These are phyloP conservation scores for Vitis labrusca DNA, from an alignment of 164 flowering plant species.

Conservation along the genomic window DNA sequence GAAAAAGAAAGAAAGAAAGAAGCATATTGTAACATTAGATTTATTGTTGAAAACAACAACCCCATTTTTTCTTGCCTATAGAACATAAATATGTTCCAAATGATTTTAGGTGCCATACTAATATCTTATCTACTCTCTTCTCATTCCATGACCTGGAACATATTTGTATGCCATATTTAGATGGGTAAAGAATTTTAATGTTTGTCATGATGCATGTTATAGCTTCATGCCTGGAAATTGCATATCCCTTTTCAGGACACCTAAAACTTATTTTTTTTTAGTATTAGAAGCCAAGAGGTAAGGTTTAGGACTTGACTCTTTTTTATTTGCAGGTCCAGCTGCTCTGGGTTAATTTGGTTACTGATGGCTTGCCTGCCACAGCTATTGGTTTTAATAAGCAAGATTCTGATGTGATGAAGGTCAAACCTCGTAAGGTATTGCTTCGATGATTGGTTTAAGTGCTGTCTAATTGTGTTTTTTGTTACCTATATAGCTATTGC, in stretches of 20 bases:
- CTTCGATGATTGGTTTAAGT: background rate
- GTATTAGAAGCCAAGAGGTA: background rate
- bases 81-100: background rate
- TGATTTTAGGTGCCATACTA: background rate
- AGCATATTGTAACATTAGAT: background rate
- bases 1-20: too few species aligned
- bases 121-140: background rate
- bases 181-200: background rate
- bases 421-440: slow-evolving; percentile 94
- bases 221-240: too few species aligned
- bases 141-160: background rate
- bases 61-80: background rate
- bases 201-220: too few species aligned
- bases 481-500: background rate
- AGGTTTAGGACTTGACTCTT: slow-evolving; percentile 3
- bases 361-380: slow-evolving; percentile 99
- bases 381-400: slow-evolving; percentile 98
- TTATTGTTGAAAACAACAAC: too few species aligned
- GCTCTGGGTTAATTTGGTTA: slow-evolving; percentile 97
- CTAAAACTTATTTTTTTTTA: background rate
- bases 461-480: background rate
- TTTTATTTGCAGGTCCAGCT: slow-evolving; percentile 73
- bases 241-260: too few species aligned
- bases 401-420: slow-evolving; percentile 96
- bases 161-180: background rate